Evolutionary conservation across 495 filamentous ascomycete genomes (phyloP).

Genomic region (Hyaloscypha finlandica): DNA sequence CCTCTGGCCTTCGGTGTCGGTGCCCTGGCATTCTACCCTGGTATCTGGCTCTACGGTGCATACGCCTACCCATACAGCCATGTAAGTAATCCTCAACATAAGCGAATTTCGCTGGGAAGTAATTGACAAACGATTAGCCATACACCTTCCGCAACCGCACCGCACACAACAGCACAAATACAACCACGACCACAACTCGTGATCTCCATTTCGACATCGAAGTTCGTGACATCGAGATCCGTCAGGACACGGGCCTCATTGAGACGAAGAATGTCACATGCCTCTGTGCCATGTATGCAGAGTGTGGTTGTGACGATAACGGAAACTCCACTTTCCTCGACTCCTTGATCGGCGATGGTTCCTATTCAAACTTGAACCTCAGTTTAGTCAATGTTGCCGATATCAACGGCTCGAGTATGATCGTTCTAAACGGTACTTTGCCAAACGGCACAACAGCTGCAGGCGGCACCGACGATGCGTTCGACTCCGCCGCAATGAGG

Average conservation of each 20-base stretch:
- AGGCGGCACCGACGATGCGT: constrained; percentile 55
- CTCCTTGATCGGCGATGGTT: constrained; percentile 66
- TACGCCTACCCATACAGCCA: constrained; percentile 70
- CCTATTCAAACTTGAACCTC: constrained; percentile 57
- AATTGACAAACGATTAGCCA: constrained; percentile 24
- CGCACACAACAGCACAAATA: constrained; percentile 28
- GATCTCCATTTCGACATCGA: constrained; percentile 24
- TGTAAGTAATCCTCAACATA: neutral
- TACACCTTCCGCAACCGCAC: constrained; percentile 64
- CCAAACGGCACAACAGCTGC: constrained; percentile 78
- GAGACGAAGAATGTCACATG: constrained; percentile 73
- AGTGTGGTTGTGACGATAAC: constrained; percentile 83
- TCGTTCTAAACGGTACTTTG: constrained; percentile 84
- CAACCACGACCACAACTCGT: constrained; percentile 2
- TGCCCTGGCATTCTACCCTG: constrained; percentile 56
- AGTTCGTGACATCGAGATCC: constrained; percentile 29
- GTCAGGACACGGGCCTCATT: constrained; percentile 20
- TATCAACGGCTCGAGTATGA: constrained; percentile 73
- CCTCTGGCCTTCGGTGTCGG: constrained; percentile 46
- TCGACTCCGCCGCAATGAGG: constrained; percentile 37
- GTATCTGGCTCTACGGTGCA: constrained; percentile 61
- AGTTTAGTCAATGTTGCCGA: constrained; percentile 61
- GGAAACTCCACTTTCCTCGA: constrained; percentile 56
- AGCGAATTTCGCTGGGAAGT: no score
- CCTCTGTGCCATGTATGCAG: constrained; percentile 66